Evolutionary conservation across 805 yeast genomes (phyloP).

Genomic region (Ascoidea rubescens): DNA sequence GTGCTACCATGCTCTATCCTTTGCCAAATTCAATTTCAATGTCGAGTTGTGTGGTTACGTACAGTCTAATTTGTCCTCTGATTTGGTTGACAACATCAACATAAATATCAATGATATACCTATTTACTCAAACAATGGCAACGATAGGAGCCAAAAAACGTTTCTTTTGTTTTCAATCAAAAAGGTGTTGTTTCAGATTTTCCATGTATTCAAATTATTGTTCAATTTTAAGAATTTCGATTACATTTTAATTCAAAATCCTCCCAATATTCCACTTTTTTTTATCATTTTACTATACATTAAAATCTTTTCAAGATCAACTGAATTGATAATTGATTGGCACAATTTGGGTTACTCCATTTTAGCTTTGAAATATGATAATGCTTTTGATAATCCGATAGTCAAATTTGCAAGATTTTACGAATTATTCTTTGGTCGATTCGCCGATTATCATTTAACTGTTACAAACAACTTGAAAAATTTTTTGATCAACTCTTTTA

Average conservation of each 20-base stretch:
- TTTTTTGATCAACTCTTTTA: constrained; percentile 42
- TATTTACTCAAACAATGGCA: constrained; percentile 23
- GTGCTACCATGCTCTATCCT: constrained; percentile 76
- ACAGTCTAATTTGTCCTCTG: constrained; percentile 39
- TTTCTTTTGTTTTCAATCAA: constrained; percentile 11
- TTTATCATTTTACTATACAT: constrained; percentile 46
- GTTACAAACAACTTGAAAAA: constrained; percentile 67
- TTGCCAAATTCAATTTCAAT: constrained; percentile 40
- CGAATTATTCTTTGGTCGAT: constrained; percentile 48
- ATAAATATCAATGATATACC: constrained; percentile 32
- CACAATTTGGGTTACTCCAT: constrained; percentile 87
- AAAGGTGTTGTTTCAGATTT: constrained; percentile 49
- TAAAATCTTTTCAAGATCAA: constrained; percentile 30
- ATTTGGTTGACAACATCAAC: constrained; percentile 33
- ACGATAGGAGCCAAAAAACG: constrained; percentile 1
- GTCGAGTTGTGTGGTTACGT: constrained; percentile 82
- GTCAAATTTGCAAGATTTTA: constrained; percentile 47
- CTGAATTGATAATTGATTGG: constrained; percentile 81
- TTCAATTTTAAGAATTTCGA: constrained; percentile 43
- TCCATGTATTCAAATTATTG: constrained; percentile 31
- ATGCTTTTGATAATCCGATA: constrained; percentile 37
- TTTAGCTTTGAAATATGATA: constrained; percentile 46
- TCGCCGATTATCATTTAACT: constrained; percentile 61
- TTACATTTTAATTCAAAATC: constrained; percentile 72
- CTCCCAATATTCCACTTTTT: constrained; percentile 81